Evolutionary conservation across 139 green algal species (phyloP).

Genomic region (Edaphochlamys debaryana): DNA sequence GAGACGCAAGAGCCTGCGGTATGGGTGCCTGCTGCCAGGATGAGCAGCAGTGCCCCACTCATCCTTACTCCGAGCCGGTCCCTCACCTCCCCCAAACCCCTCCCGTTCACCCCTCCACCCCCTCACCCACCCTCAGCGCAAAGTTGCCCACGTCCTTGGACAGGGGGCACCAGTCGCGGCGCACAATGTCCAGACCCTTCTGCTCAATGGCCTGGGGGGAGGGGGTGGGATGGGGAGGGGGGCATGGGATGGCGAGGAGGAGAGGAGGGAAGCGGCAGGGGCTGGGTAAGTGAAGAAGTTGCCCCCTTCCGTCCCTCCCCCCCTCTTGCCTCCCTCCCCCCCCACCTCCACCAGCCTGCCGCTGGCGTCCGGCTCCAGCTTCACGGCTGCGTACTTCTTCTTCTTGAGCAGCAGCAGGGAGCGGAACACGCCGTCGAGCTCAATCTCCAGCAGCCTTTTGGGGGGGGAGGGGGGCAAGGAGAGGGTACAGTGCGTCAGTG

Average conservation of each 20-base stretch:
- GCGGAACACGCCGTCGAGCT: constrained; percentile 96
- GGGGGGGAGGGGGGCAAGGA: not conserved
- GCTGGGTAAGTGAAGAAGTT: not conserved
- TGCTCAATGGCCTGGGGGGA: constrained; percentile 80
- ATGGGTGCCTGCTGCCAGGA: no score
- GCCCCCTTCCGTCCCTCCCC: not conserved
- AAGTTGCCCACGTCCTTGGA: constrained; percentile 92
- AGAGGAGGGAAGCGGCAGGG: not conserved
- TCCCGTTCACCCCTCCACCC: no score
- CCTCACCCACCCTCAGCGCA: constrained; percentile 77
- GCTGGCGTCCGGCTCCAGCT: constrained; percentile 74
- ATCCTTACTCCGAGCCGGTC: no score
- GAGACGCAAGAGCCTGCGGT: no score
- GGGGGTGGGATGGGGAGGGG: not conserved
- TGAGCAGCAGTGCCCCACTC: no score
- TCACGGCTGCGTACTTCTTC: constrained; percentile 99
- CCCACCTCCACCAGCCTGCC: constrained; percentile 68
- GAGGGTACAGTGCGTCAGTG: not conserved
- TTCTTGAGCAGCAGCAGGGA: constrained; percentile 99
- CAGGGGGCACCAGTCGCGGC: constrained; percentile 96
- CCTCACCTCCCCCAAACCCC: no score
- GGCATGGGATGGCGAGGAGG: not conserved
- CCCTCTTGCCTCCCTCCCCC: not conserved
- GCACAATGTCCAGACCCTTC: constrained; percentile 98
- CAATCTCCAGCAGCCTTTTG: constrained; percentile 96